A percentile compares a stretch with the other conserved stretches of the same genome.
These are phyloP conservation scores for Neoarthrinium moseri DNA, from an alignment of 2,329 filamentous ascomycete genomes.

Conservation along the genomic window DNA sequence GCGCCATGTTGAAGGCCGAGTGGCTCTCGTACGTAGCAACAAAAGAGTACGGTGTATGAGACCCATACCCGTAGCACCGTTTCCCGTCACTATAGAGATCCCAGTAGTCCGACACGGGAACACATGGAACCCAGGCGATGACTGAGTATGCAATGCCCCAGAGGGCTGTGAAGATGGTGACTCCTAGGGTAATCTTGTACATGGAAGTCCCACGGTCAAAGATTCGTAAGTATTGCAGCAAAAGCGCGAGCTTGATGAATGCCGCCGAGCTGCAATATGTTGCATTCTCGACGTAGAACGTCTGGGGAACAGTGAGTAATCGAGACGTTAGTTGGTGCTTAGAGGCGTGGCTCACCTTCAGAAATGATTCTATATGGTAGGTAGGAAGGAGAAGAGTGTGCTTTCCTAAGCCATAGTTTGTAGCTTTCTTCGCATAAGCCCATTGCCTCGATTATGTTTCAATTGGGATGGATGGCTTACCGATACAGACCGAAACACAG, in stretches of 20 bases:
- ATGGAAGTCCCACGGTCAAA: slow-evolving; percentile 18
- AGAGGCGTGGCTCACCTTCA: slow-evolving; percentile 11
- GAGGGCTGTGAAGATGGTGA: slow-evolving; percentile 24
- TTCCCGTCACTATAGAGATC: slow-evolving; percentile 10
- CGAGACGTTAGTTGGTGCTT: background rate
- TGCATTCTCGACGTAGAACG: slow-evolving; percentile 24
- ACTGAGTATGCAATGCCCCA: slow-evolving; percentile 29
- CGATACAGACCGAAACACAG: slow-evolving; percentile 18
- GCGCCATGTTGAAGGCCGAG: slow-evolving; percentile 29
- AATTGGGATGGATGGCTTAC: background rate
- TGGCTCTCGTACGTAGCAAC: slow-evolving; percentile 31
- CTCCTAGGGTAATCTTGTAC: slow-evolving; percentile 17
- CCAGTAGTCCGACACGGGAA: slow-evolving; percentile 21
- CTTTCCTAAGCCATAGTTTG: slow-evolving; percentile 20
- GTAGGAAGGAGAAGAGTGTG: slow-evolving; percentile 19
- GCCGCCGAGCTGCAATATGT: slow-evolving; percentile 21
- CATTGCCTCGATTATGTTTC: background rate
- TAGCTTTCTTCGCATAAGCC: slow-evolving; percentile 3
- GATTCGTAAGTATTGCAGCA: slow-evolving; percentile 26
- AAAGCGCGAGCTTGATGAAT: slow-evolving; percentile 23
- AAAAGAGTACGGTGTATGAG: slow-evolving; percentile 21
- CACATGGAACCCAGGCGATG: slow-evolving; percentile 30
- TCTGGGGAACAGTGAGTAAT: too few relatives aligned
- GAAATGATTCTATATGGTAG: slow-evolving; percentile 14
- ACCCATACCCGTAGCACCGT: slow-evolving; percentile 30